phyloP scores from a whole-genome alignment of 2,329 filamentous ascomycete species.

The Botrytis hyacinthi region DNA sequence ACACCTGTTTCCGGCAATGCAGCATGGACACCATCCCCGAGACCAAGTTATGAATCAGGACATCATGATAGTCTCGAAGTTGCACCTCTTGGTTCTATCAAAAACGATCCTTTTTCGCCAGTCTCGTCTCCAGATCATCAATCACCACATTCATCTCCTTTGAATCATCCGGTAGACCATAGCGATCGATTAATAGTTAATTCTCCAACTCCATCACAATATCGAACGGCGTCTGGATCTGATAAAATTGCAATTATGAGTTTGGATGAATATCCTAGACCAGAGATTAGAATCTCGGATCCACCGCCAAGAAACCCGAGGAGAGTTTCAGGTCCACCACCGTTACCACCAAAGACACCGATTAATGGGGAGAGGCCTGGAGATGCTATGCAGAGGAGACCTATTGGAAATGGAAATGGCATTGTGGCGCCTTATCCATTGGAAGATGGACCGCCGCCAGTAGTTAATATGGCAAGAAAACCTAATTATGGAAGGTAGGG shows the following conservation, averaged over 20 bases:
- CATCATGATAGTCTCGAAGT: conserved; percentile 35
- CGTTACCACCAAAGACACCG: conserved; percentile 74
- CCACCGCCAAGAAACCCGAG: conserved; percentile 16
- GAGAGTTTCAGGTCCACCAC: conserved; percentile 57
- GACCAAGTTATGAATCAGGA: conserved; percentile 39
- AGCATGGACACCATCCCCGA: conserved; percentile 29
- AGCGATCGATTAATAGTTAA: conserved; percentile 55
- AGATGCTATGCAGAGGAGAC: conserved; percentile 27
- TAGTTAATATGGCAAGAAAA: conserved; percentile 82
- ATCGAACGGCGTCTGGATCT: conserved; percentile 54
- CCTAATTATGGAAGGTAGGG: conserved; percentile 46
- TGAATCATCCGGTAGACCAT: conserved; percentile 38
- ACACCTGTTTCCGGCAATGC: conserved; percentile 22
- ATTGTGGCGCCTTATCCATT: conserved; percentile 65
- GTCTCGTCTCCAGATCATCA: conserved; percentile 29
- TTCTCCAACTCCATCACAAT: conserved; percentile 59
- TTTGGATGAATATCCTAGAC: conserved; percentile 56
- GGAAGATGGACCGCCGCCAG: conserved; percentile 75
- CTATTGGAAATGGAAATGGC: conserved; percentile 24
- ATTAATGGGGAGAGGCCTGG: conserved; percentile 50
- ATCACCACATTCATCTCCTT: conserved; percentile 16
- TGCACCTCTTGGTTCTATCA: conserved; percentile 10
- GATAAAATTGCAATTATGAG: conserved; percentile 68
- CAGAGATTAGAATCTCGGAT: conserved; percentile 23
- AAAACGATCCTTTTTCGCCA: conserved; percentile 42